These are phyloP conservation scores for Sideroxylon spinosum DNA, from an alignment of 179 eudicot genomes.

Conservation along the genomic window DNA sequence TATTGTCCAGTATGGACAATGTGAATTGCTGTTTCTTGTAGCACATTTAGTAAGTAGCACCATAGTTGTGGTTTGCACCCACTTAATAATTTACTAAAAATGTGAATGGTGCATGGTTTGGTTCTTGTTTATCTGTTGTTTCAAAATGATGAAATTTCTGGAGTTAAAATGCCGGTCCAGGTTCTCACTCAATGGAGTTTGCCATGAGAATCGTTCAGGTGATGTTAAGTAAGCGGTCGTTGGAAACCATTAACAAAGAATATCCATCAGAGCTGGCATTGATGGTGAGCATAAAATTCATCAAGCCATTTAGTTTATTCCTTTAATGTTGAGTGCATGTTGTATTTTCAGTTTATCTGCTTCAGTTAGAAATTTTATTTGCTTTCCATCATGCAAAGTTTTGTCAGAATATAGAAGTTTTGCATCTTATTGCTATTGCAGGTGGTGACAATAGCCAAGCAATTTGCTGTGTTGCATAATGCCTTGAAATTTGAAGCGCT, in stretches of 20 bases:
- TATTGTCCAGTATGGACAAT: background rate
- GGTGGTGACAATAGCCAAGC: constrained; percentile 59
- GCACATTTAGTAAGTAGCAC: background rate
- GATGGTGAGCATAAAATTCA: constrained; percentile 39
- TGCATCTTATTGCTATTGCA: constrained; percentile 27
- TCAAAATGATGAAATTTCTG: constrained; percentile 1
- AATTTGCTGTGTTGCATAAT: constrained; percentile 69
- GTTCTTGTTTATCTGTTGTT: background rate
- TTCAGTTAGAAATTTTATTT: background rate
- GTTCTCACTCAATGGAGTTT: constrained; percentile 54
- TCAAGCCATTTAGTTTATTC: background rate
- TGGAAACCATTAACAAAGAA: constrained; percentile 39
- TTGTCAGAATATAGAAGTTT: constrained; percentile 1
- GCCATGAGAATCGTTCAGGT: constrained; percentile 56
- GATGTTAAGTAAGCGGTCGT: constrained; percentile 42
- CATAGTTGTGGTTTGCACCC: background rate
- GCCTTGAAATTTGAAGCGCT: constrained; percentile 83
- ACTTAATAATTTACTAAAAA: background rate
- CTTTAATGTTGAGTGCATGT: constrained; percentile 3
- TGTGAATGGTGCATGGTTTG: background rate
- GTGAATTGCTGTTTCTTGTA: background rate
- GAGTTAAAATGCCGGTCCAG: constrained; percentile 33
- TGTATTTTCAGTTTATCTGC: background rate
- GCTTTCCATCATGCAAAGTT: background rate
- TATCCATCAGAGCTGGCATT: constrained; percentile 53